Conservation (phyloP, 2,329 filamentous ascomycete genomes). For the Hirsutella minnesotensis region DNA sequence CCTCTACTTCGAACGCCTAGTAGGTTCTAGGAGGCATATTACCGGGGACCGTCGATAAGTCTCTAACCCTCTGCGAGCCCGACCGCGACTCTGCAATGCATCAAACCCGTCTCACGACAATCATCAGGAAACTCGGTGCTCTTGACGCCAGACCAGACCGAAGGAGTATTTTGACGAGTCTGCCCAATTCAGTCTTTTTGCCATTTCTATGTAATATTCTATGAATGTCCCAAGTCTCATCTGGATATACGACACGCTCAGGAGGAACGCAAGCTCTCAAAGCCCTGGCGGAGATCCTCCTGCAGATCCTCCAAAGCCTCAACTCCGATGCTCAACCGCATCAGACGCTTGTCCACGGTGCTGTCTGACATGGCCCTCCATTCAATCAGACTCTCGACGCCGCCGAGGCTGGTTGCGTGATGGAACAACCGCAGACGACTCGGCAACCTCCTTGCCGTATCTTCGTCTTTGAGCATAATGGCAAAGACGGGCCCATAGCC, state of each 20-base stretch:
- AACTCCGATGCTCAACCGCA: slow-evolving; percentile 77
- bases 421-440: slow-evolving; percentile 75
- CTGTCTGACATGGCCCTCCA: slow-evolving; percentile 86
- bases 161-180: no score
- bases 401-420: slow-evolving; percentile 87
- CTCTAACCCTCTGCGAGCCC: no score
- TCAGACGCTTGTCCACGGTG: slow-evolving; percentile 55
- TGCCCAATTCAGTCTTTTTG: no score
- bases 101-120: no score
- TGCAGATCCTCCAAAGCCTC: slow-evolving; percentile 79
- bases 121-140: no score
- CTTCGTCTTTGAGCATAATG: slow-evolving; percentile 49
- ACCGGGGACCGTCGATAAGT: no score
- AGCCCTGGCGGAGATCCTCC: slow-evolving; percentile 58
- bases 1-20: no score
- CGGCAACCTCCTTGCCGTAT: slow-evolving; percentile 57
- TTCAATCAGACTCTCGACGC: slow-evolving; percentile 92
- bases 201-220: no score
- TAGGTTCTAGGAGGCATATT: no score
- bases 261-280: slow-evolving; percentile 36
- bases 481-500: slow-evolving; percentile 86
- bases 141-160: no score
- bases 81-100: no score
- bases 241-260: neutral
- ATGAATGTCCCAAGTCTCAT: no score